Base-by-base conservation (phyloP, 2,329 filamentous ascomycete species). In the Didymella pomorum region DNA sequence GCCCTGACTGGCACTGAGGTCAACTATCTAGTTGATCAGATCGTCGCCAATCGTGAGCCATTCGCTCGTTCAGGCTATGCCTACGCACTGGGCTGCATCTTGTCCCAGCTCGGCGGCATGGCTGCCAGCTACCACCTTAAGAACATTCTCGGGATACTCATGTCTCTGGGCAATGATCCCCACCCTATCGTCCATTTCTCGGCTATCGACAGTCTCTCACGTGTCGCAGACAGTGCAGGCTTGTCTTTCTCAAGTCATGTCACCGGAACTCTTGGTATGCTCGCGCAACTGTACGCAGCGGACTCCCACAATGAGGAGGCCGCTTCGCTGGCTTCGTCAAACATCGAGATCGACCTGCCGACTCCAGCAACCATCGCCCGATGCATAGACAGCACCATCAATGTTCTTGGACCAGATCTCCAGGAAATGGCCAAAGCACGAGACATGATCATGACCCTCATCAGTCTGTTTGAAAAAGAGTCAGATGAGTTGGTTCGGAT, bases 101-200 rank as follows among this genome's bases (percentile, higher is more conserved):
- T 99, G 78, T 91, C 92, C 18, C 93, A 97, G 75, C 91, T 99
- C 31, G 96, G 95, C 56, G 94, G 95, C 56, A 98, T 99, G 93
- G 95, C 95, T 52, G 95, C 95, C 53, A 93, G 93, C 3, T 93
- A 95, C 69, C 95, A 99, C 74, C 83, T 99, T 49, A 98, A 98
- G 80, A 97, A 93, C 1, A 97, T 99, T 48, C 85, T 97, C n/a
- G 91, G 94, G 18, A 96, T 99, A 37, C 81, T 99, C n/a, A 96
- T 98, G 90, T 98, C 95, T 8, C 84, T 99, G 10, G 94, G 93
- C 75, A 97, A 93, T 67, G 95, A 99, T 71, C 92, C 94, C 20
- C 95, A 99, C 74, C 93, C 95, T 0, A 89, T 91, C 0, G 95
- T 99, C 9, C 95, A 99, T 76, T 97, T 94, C 73, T 98, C 93